A percentile compares a stretch with the other conserved stretches of the same genome.
Conservation (phyloP, 495 filamentous ascomycete species). For the Xylaria telfairii region DNA sequence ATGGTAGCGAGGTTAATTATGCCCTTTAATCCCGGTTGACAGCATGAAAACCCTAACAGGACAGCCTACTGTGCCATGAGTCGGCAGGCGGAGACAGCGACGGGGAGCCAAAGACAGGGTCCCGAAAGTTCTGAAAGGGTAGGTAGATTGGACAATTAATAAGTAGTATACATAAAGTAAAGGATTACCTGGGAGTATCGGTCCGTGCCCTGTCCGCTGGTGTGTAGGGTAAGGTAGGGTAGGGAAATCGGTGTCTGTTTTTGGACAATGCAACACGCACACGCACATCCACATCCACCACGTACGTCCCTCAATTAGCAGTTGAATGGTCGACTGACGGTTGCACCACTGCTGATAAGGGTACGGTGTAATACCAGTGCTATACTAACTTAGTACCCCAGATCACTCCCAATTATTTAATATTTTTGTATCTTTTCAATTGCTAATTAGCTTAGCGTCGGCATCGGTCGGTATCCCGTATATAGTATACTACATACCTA, state of each 20-base stretch:
- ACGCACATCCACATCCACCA: neutral
- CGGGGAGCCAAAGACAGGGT: neutral
- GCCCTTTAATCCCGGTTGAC: neutral
- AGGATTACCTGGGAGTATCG: neutral
- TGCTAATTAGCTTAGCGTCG: conserved; percentile 1
- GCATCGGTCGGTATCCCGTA: neutral
- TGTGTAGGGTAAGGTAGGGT: neutral
- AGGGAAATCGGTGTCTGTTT: neutral
- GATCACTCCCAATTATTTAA: neutral
- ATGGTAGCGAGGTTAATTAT: neutral
- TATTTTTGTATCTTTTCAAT: neutral
- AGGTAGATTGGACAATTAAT: no score
- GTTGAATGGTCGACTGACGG: neutral
- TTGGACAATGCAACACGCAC: neutral
- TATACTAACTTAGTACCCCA: neutral
- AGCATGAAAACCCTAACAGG: neutral
- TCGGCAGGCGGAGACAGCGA: neutral
- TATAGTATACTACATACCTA: neutral
- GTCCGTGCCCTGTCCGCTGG: neutral
- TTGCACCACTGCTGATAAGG: neutral
- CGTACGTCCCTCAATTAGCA: neutral
- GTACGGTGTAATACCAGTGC: neutral
- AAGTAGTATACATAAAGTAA: no score
- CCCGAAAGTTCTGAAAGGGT: neutral
- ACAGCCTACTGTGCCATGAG: neutral